A percentile compares a stretch with the other conserved stretches of the same genome.
These are phyloP conservation scores for Liquidambar formosana DNA, from an alignment of 164 flowering plant species.

Conservation along the genomic window DNA sequence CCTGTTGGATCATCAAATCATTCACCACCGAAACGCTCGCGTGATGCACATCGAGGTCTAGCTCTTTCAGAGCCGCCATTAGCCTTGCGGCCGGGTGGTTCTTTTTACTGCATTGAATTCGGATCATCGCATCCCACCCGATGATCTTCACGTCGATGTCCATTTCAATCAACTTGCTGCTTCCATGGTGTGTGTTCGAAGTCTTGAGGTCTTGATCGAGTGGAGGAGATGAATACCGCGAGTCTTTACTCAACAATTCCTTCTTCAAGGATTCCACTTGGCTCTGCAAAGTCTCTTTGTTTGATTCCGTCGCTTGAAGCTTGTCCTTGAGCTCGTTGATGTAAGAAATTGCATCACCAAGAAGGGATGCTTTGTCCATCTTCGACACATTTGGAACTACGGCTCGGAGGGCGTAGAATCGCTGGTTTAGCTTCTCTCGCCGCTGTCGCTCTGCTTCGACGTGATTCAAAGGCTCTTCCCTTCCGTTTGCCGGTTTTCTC, in stretches of 20 bases:
- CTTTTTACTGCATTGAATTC: constrained; percentile 61
- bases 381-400: constrained; percentile 96
- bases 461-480: constrained; percentile 91
- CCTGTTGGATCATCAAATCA: constrained; percentile 90
- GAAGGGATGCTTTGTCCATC: constrained; percentile 95
- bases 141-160: constrained; percentile 82
- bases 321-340: constrained; percentile 71
- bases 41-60: constrained; percentile 72
- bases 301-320: constrained; percentile 50
- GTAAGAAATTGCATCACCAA: constrained; percentile 84
- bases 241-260: constrained; percentile 36
- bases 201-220: constrained; percentile 31
- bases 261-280: constrained; percentile 54
- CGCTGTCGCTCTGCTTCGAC: constrained; percentile 95
- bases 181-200: constrained; percentile 23
- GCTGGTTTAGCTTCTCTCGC: constrained; percentile 92
- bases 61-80: constrained; percentile 76
- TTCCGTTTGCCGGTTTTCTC: constrained; percentile 89
- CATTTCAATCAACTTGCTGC: constrained; percentile 38
- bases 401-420: constrained; percentile 83
- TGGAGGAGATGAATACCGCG: constrained; percentile 2
- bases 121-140: constrained; percentile 81
- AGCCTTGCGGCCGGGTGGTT: constrained; percentile 85
- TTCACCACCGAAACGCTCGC: constrained; percentile 88
- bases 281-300: constrained; percentile 51